Percentiles rank a stretch among this genome's conserved stretches.
Evolutionary conservation across 805 yeast genomes (phyloP).

Genomic region (Saccharomyces paradoxus): DNA sequence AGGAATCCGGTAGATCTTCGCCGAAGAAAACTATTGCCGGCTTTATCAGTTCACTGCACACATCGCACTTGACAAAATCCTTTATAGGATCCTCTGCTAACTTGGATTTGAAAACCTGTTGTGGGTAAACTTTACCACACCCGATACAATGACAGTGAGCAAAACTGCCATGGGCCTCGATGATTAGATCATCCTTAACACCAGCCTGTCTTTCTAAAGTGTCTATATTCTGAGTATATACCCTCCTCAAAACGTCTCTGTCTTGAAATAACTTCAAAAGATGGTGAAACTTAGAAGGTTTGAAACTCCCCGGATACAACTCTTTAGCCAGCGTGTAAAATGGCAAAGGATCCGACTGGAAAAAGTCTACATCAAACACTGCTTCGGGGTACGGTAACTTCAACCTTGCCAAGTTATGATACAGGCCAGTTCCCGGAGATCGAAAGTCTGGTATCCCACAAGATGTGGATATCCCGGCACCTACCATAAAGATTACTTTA

Average conservation of each 20-base stretch:
- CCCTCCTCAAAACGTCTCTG: constrained; percentile 51
- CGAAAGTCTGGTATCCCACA: constrained; percentile 96
- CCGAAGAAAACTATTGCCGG: constrained; percentile 96
- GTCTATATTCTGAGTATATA: constrained; percentile 90
- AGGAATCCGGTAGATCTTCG: constrained; percentile 65
- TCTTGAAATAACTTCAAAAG: constrained; percentile 62
- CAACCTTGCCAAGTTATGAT: constrained; percentile 65
- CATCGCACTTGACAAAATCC: constrained; percentile 40
- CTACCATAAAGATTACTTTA: constrained; percentile 61
- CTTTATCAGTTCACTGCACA: constrained; percentile 71
- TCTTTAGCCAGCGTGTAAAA: constrained; percentile 80
- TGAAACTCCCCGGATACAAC: constrained; percentile 77
- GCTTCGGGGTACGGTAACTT: constrained; percentile 91
- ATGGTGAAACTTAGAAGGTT: constrained; percentile 76
- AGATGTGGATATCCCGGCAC: constrained; percentile 90
- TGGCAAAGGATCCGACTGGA: constrained; percentile 67
- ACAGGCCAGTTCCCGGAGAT: constrained; percentile 82
- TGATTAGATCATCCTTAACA: constrained; percentile 49
- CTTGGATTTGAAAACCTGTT: constrained; percentile 36
- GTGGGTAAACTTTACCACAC: constrained; percentile 50
- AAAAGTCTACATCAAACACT: constrained; percentile 83
- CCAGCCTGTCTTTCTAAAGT: constrained; percentile 86
- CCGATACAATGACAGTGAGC: constrained; percentile 76
- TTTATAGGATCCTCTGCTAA: constrained; percentile 25
- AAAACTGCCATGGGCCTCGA: constrained; percentile 95